A percentile compares a stretch with the other conserved stretches of the same genome.
Evolutionary conservation across 164 flowering plant species (phyloP).

Genomic region (Liquidambar formosana): DNA sequence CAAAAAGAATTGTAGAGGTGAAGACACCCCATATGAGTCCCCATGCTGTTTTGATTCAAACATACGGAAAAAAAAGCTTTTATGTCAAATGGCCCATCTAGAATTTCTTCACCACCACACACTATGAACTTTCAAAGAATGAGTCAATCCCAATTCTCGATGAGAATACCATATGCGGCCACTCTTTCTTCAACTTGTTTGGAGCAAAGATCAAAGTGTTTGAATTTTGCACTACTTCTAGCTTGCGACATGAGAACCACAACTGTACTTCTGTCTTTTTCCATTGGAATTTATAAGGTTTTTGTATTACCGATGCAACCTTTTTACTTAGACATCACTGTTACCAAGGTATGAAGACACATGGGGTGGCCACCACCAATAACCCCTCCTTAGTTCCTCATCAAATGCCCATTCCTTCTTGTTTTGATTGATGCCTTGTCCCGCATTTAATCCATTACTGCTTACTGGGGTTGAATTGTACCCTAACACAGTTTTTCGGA

Average conservation of each 20-base stretch:
- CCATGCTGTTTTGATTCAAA: conserved; percentile 39
- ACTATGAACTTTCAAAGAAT: conserved; percentile 5
- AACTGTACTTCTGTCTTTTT: conserved; percentile 35
- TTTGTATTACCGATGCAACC: conserved; percentile 19
- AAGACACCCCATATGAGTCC: conserved; percentile 46
- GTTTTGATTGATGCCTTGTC: conserved; percentile 7
- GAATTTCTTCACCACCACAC: conserved; percentile 26
- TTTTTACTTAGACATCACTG: conserved; percentile 15
- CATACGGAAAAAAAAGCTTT: conserved; percentile 9
- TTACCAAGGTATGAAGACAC: conserved; percentile 13
- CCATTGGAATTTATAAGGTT: conserved; percentile 15
- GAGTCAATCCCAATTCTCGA: conserved; percentile 1
- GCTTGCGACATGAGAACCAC: conserved; percentile 27
- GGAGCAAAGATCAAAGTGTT: conserved; percentile 10
- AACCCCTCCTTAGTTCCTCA: conserved; percentile 8
- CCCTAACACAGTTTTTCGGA: conserved; percentile 6
- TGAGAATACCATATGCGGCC: neutral
- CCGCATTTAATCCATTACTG: neutral
- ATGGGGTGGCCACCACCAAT: conserved; percentile 30
- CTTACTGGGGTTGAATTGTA: conserved; percentile 13
- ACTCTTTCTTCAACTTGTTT: neutral
- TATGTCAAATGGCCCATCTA: conserved; percentile 17
- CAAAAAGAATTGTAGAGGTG: neutral
- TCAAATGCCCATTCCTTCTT: conserved; percentile 28
- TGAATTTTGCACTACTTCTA: conserved; percentile 18